phyloP scores from a whole-genome alignment of 768 basidiomycete species.

The Tricholoma matsutake region DNA sequence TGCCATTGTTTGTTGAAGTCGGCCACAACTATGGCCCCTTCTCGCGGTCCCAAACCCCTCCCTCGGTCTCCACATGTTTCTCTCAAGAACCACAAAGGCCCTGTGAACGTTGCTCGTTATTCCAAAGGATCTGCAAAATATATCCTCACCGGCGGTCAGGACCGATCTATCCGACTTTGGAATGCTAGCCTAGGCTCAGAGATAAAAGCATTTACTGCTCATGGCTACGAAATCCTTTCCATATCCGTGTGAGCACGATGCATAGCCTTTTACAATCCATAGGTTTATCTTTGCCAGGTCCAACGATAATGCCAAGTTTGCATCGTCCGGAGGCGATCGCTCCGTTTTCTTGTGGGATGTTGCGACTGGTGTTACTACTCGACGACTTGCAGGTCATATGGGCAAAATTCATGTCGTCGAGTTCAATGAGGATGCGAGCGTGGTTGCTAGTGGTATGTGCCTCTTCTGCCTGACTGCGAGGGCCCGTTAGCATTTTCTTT shows the following conservation, averaged over 20 bases:
- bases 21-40: slow-evolving; percentile 43
- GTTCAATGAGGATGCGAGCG: slow-evolving; percentile 84
- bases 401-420: slow-evolving; percentile 88
- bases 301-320: slow-evolving; percentile 93
- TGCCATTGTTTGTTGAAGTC: not conserved
- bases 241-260: slow-evolving; percentile 69
- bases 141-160: slow-evolving; percentile 89
- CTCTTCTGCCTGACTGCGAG: not conserved
- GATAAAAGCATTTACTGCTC: slow-evolving; percentile 87
- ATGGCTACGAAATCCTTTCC: slow-evolving; percentile 94
- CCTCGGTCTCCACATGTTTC: slow-evolving; percentile 62
- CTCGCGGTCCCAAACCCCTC: slow-evolving; percentile 49
- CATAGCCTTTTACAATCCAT: slow-evolving; percentile 1
- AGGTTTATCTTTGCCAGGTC: slow-evolving; percentile 43
- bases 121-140: slow-evolving; percentile 88
- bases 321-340: slow-evolving; percentile 91
- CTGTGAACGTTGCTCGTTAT: slow-evolving; percentile 89
- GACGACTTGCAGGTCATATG: slow-evolving; percentile 85
- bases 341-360: slow-evolving; percentile 97
- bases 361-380: slow-evolving; percentile 75
- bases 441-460: slow-evolving; percentile 78
- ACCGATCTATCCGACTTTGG: slow-evolving; percentile 87
- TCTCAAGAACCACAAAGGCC: slow-evolving; percentile 69
- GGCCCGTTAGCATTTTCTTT: not conserved
- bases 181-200: slow-evolving; percentile 84